phyloP scores from a whole-genome alignment of 2,329 filamentous ascomycete genomes.

The Spiromastix sp. region DNA sequence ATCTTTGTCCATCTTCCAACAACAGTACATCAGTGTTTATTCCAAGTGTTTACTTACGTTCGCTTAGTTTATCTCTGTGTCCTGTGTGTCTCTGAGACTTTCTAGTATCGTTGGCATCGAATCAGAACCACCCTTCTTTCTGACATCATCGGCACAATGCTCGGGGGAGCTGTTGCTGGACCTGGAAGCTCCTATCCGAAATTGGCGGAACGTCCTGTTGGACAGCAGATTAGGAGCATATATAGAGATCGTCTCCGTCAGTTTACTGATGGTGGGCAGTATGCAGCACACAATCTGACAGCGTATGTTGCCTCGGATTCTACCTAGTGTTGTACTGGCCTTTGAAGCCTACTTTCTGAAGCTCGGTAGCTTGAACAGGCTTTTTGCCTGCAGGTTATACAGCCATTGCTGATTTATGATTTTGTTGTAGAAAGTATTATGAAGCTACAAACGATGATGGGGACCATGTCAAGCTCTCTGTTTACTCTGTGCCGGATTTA shows the following conservation, averaged over 20 bases:
- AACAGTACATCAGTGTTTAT: too few species aligned
- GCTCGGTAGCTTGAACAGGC: too few species aligned
- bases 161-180: constrained; percentile 26
- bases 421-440: constrained; percentile 52
- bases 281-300: constrained; percentile 61
- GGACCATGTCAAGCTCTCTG: constrained; percentile 71
- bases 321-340: too few species aligned
- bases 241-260: constrained; percentile 74
- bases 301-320: constrained; percentile 46
- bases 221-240: constrained; percentile 74
- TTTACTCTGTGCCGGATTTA: constrained; percentile 73
- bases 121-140: too few species aligned
- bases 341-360: too few species aligned
- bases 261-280: constrained; percentile 73
- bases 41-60: too few species aligned
- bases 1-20: too few species aligned
- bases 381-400: constrained; percentile 8
- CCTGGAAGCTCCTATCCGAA: constrained; percentile 38
- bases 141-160: too few species aligned
- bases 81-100: too few species aligned
- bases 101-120: too few species aligned
- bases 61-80: too few species aligned
- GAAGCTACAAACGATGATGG: constrained; percentile 58
- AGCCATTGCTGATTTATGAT: too few species aligned
- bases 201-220: constrained; percentile 45